These are phyloP conservation scores for Ustilago bromivora DNA, from an alignment of 1,284 basidiomycete species.

Conservation along the genomic window DNA sequence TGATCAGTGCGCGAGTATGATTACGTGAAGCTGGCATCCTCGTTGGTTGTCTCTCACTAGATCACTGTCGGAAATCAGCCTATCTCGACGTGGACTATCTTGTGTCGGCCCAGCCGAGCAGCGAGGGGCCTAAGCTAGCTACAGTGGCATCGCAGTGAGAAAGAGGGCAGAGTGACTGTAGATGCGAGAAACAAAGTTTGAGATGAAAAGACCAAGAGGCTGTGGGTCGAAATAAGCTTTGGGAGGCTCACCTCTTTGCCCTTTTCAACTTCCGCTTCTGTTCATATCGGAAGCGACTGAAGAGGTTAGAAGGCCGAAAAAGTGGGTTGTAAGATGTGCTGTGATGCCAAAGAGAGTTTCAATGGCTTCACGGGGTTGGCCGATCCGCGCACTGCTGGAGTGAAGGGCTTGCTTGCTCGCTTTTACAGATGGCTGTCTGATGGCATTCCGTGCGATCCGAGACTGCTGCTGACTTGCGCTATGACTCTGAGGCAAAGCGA, in stretches of 20 bases:
- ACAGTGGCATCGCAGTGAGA: neutral
- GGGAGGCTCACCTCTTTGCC: neutral
- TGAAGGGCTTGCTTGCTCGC: neutral
- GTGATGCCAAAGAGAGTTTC: neutral
- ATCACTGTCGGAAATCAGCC: neutral
- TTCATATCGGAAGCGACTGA: constrained; percentile 1
- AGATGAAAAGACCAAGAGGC: neutral
- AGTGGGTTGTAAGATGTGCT: neutral
- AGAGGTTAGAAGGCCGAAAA: neutral
- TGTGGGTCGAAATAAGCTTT: constrained; percentile 1
- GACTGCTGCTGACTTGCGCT: neutral
- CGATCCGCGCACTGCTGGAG: neutral
- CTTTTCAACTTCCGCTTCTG: neutral
- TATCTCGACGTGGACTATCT: neutral
- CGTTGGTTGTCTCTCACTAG: neutral
- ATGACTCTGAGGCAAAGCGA: neutral
- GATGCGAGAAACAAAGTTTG: constrained; percentile 2
- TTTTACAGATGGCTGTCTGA: neutral
- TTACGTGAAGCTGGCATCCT: neutral
- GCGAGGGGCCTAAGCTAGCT: neutral
- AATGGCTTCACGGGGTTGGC: neutral
- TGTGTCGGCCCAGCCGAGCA: neutral
- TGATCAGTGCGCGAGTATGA: neutral
- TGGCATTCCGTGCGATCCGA: constrained; percentile 1
- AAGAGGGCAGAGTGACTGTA: neutral